Percentiles rank a stretch among this genome's conserved stretches.
These are phyloP conservation scores for Bruguiera parviflora DNA, from an alignment of 345 rosid species.

Conservation along the genomic window DNA sequence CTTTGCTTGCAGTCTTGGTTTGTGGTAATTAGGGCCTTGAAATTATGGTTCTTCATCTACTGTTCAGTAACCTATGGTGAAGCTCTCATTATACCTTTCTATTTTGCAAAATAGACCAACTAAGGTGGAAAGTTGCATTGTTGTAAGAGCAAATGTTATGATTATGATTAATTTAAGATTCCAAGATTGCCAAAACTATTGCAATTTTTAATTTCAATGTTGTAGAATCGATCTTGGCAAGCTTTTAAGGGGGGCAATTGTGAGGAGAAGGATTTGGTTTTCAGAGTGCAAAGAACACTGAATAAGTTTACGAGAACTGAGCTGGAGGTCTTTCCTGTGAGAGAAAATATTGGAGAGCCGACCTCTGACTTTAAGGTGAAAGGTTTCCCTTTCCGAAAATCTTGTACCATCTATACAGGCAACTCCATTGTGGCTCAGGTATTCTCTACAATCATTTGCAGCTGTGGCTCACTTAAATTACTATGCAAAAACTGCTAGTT, in stretches of 20 bases:
- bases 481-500: background rate
- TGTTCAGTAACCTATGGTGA: too few relatives aligned
- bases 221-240: slow-evolving; percentile 68
- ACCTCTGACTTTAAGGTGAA: slow-evolving; percentile 43
- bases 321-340: slow-evolving; percentile 48
- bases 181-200: background rate
- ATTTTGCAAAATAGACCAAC: too few relatives aligned
- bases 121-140: too few relatives aligned
- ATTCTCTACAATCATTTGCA: slow-evolving; percentile 6
- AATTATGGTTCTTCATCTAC: too few relatives aligned
- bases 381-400: slow-evolving; percentile 73
- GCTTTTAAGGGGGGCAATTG: slow-evolving; percentile 48
- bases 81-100: too few relatives aligned
- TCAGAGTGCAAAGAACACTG: slow-evolving; percentile 49
- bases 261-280: slow-evolving; percentile 42
- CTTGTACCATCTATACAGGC: slow-evolving; percentile 65
- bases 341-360: slow-evolving; percentile 30
- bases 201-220: background rate
- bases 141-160: background rate
- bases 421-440: slow-evolving; percentile 80
- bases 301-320: slow-evolving; percentile 52
- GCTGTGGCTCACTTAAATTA: background rate
- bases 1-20: too few relatives aligned
- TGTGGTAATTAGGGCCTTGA: too few relatives aligned
- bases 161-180: slow-evolving; percentile 1